A percentile compares a stretch with the other conserved stretches of the same genome.
Evolutionary conservation across 2,329 filamentous ascomycete genomes (phyloP).

Genomic region (Fusarium oligoseptatum): DNA sequence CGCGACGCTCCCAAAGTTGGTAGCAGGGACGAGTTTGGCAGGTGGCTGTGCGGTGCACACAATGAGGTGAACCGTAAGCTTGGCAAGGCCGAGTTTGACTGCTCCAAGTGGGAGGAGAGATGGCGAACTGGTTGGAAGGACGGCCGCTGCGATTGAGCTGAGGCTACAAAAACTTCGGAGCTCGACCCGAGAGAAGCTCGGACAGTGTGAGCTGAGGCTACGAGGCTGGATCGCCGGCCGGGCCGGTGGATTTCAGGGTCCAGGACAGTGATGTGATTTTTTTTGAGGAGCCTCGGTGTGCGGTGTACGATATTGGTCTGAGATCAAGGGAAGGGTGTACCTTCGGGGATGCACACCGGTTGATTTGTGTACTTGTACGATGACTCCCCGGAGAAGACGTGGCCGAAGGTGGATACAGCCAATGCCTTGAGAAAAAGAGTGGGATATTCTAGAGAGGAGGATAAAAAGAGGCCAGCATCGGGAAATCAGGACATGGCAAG

Average conservation of each 20-base stretch:
- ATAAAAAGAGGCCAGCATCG: constrained; percentile 1
- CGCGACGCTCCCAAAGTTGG: constrained; percentile 74
- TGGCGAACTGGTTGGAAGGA: constrained; percentile 93
- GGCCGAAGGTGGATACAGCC: constrained; percentile 26
- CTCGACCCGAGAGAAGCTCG: constrained; percentile 4
- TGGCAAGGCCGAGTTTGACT: constrained; percentile 93
- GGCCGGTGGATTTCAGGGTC: constrained; percentile 16
- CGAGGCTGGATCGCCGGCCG: constrained; percentile 29
- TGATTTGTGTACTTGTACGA: constrained; percentile 11
- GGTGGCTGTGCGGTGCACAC: constrained; percentile 87
- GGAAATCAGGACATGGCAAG: constrained; percentile 12
- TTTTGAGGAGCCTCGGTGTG: constrained; percentile 25
- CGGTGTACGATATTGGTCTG: constrained; percentile 29
- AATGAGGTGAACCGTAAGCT: constrained; percentile 91
- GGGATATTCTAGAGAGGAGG: constrained; percentile 11
- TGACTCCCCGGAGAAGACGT: constrained; percentile 7
- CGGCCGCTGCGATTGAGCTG: constrained; percentile 68
- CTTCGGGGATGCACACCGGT: neutral
- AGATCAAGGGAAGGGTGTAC: neutral
- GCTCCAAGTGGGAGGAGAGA: constrained; percentile 88
- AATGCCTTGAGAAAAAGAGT: constrained; percentile 29
- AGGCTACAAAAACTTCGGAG: neutral
- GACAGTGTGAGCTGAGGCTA: constrained; percentile 32
- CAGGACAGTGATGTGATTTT: constrained; percentile 15
- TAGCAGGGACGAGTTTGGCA: constrained; percentile 78